Conservation (phyloP, 2,329 filamentous ascomycete genomes). For the Colletotrichum limetticola region DNA sequence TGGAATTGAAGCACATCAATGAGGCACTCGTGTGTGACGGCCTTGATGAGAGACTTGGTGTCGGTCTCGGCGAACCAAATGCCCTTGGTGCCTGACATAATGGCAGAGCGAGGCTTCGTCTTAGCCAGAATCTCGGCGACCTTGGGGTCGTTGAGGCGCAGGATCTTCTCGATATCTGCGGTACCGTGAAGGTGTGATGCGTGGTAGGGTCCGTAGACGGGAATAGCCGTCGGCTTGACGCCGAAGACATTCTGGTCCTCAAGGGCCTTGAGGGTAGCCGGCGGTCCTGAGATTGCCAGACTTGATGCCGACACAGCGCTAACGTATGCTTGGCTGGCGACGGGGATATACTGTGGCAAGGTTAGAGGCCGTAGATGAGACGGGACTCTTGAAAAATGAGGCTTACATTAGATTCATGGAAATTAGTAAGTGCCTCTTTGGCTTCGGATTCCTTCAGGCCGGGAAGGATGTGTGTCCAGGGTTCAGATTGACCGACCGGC, state of each 20-base stretch:
- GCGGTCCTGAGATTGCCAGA: conserved; percentile 66
- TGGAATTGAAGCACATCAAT: conserved; percentile 60
- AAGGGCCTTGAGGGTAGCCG: conserved; percentile 57
- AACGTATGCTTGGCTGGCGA: conserved; percentile 61
- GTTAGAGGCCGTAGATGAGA: not conserved
- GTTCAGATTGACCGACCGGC: conserved; percentile 57
- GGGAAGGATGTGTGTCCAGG: conserved; percentile 76
- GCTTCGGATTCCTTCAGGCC: conserved; percentile 63
- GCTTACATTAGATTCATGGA: conserved; percentile 65
- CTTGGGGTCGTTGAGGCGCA: conserved; percentile 54
- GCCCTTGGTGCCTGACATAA: conserved; percentile 64
- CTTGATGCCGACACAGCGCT: conserved; percentile 61
- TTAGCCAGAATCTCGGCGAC: conserved; percentile 52
- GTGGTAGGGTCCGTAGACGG: conserved; percentile 68
- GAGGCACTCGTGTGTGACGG: conserved; percentile 60
- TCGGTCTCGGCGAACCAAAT: conserved; percentile 51
- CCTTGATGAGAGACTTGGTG: conserved; percentile 53
- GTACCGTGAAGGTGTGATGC: conserved; percentile 62
- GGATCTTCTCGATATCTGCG: conserved; percentile 55
- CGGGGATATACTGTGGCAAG: conserved; percentile 51
- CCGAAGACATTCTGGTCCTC: conserved; percentile 52
- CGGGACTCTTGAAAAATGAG: conserved; percentile 30
- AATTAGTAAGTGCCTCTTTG: conserved; percentile 62
- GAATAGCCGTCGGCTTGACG: conserved; percentile 57
- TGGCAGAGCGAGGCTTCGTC: conserved; percentile 55